Evolutionary conservation across 768 basidiomycete species (phyloP).

Genomic region (Phylloporus arenicola): DNA sequence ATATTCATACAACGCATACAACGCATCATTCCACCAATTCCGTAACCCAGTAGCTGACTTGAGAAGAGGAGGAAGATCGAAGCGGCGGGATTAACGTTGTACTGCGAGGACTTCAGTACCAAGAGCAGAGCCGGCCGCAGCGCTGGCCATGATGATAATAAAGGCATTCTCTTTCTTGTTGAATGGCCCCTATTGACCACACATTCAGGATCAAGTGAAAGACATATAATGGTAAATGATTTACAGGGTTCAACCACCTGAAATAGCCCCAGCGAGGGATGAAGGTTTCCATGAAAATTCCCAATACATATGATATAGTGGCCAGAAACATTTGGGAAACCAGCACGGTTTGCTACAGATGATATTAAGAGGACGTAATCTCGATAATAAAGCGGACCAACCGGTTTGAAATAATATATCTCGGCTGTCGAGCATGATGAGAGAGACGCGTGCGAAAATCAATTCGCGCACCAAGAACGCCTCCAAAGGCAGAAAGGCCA

Average conservation of each 20-base stretch:
- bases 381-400: conserved; percentile 12
- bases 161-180: conserved; percentile 60
- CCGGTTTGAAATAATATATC: conserved; percentile 59
- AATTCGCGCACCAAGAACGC: conserved; percentile 40
- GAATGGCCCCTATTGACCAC: conserved; percentile 40
- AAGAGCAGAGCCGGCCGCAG: conserved; percentile 50
- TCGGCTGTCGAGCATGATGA: conserved; percentile 35
- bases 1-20: conserved; percentile 23
- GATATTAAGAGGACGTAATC: neutral
- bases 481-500: conserved; percentile 48
- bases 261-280: conserved; percentile 42
- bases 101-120: conserved; percentile 53
- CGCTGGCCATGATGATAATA: conserved; percentile 51
- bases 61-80: conserved; percentile 43
- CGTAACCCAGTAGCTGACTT: conserved; percentile 41
- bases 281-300: conserved; percentile 40
- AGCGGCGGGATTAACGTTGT: conserved; percentile 41
- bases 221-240: neutral
- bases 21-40: conserved; percentile 50
- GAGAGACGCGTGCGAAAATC: neutral
- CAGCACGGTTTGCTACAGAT: conserved; percentile 43
- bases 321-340: conserved; percentile 54
- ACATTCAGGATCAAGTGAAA: neutral
- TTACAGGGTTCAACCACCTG: conserved; percentile 48
- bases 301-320: conserved; percentile 47